phyloP scores from a whole-genome alignment of 176 grass and related monocot species.

The Aegilops bicornis region DNA sequence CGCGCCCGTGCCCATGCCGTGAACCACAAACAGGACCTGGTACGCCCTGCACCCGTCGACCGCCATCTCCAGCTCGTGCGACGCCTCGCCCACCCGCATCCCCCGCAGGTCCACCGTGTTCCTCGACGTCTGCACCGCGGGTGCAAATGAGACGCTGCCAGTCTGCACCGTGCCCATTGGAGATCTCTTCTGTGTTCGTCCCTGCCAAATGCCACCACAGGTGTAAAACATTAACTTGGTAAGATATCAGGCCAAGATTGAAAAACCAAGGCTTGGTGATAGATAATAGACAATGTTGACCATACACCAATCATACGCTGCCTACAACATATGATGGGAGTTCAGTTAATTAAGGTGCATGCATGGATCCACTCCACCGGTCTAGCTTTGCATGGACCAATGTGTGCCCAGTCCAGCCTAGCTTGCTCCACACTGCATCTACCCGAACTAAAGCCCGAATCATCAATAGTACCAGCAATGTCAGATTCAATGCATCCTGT shows the following conservation, averaged over 20 bases:
- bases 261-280: neutral
- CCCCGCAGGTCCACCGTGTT: constrained; percentile 71
- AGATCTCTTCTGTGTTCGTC: constrained; percentile 18
- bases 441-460: constrained; percentile 26
- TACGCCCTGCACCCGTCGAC: constrained; percentile 52
- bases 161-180: neutral
- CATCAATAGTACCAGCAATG: constrained; percentile 20
- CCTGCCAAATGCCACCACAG: neutral
- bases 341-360: constrained; percentile 32
- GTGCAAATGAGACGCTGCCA: constrained; percentile 40
- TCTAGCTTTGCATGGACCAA: constrained; percentile 38
- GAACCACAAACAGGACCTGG: constrained; percentile 56
- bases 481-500: constrained; percentile 41
- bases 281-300: neutral
- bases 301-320: neutral
- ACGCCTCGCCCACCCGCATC: constrained; percentile 50
- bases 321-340: constrained; percentile 6
- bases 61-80: constrained; percentile 47
- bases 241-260: neutral
- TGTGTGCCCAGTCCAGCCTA: constrained; percentile 19
- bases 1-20: constrained; percentile 64
- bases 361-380: constrained; percentile 17
- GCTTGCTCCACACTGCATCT: constrained; percentile 31
- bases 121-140: constrained; percentile 56
- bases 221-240: neutral